Conservation (phyloP, 352 stramenopile genomes). For the Phytopythium cucurbitacearum region DNA sequence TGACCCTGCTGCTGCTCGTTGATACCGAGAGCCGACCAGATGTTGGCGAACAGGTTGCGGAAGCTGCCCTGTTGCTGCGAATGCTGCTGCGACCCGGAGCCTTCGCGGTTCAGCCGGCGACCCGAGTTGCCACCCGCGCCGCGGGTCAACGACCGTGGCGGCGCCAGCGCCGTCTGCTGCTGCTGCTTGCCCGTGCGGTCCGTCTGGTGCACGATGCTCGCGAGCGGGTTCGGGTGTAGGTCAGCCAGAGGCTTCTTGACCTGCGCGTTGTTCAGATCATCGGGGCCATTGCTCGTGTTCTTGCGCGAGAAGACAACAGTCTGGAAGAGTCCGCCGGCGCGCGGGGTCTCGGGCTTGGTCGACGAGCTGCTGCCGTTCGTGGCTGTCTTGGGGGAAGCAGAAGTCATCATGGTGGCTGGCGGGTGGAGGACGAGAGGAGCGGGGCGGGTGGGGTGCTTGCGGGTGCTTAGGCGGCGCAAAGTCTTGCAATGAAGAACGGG, state of each 20-base stretch:
- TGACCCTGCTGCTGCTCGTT: conserved; percentile 47
- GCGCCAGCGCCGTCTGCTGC: conserved; percentile 9
- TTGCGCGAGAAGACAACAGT: conserved; percentile 67
- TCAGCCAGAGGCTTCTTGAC: conserved; percentile 36
- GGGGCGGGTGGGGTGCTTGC: too few relatives aligned
- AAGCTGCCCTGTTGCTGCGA: conserved; percentile 39
- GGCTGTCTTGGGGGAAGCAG: too few relatives aligned
- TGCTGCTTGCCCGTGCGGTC: conserved; percentile 62
- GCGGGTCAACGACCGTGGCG: conserved; percentile 1
- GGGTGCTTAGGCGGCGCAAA: too few relatives aligned
- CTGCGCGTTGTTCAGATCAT: conserved; percentile 30
- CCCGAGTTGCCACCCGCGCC: not conserved
- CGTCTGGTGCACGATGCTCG: conserved; percentile 64
- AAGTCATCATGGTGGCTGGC: too few relatives aligned
- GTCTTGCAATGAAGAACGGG: too few relatives aligned
- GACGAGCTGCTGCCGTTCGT: conserved; percentile 7
- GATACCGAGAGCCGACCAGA: conserved; percentile 59
- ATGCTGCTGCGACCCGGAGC: conserved; percentile 12
- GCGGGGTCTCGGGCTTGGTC: conserved; percentile 23
- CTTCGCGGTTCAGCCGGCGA: conserved; percentile 21
- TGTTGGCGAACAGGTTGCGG: conserved; percentile 62
- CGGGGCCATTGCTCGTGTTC: conserved; percentile 40
- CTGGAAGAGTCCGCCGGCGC: conserved; percentile 40
- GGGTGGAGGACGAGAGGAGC: too few relatives aligned
- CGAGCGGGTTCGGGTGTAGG: conserved; percentile 38